Evolutionary conservation across 768 basidiomycete species (phyloP).

Genomic region (Termitomyces sp.): DNA sequence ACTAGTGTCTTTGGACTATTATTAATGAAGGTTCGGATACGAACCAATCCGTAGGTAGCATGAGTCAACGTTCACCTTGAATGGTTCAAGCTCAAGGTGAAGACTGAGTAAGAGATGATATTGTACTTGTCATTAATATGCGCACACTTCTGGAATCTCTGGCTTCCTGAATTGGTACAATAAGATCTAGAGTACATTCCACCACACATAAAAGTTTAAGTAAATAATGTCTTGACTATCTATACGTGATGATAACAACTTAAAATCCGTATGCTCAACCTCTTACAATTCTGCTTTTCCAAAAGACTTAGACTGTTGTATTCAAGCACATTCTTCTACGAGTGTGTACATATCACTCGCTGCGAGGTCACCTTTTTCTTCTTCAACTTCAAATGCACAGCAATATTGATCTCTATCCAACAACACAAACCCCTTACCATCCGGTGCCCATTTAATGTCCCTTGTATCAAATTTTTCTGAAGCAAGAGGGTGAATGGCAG

Average conservation of each 20-base stretch:
- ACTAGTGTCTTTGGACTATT: neutral
- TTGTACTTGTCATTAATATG: neutral
- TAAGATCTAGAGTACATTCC: neutral
- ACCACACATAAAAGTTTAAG: neutral
- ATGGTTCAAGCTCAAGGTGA: neutral
- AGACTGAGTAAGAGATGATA: neutral
- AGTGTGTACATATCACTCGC: neutral
- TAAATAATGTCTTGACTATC: neutral
- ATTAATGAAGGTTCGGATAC: neutral
- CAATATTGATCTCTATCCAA: conserved; percentile 79
- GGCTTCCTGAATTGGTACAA: neutral
- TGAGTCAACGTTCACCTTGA: neutral
- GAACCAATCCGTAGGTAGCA: neutral
- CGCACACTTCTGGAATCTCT: neutral
- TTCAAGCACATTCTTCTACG: neutral
- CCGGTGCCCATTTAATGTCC: conserved; percentile 77
- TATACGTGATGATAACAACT: neutral
- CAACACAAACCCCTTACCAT: conserved; percentile 77
- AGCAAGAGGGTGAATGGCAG: conserved; percentile 8
- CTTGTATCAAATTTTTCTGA: conserved; percentile 67
- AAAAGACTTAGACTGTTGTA: neutral
- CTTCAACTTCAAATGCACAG: conserved; percentile 78
- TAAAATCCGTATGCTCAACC: neutral
- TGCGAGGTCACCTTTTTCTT: conserved; percentile 19
- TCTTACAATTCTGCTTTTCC: neutral